A percentile compares a stretch with the other conserved stretches of the same genome.
Evolutionary conservation across 2,329 filamentous ascomycete species (phyloP).

Genomic region (Teratosphaeria pseudoeucalypti): DNA sequence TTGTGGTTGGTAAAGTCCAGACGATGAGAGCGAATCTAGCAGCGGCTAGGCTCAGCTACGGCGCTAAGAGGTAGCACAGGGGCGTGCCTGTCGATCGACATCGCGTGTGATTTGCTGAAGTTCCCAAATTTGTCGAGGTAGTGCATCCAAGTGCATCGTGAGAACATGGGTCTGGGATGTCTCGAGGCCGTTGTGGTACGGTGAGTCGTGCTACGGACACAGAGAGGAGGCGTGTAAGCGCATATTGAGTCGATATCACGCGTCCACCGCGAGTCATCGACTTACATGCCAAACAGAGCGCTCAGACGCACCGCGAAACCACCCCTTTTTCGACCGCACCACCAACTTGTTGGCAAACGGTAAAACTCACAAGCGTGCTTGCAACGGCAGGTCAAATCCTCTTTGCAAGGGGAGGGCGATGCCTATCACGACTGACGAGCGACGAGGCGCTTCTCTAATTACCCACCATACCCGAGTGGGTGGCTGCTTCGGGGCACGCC

Average conservation of each 20-base stretch:
- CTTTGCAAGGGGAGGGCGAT: background rate
- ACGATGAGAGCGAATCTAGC: background rate
- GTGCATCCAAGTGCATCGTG: background rate
- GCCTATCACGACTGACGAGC: background rate
- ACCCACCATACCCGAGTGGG: background rate
- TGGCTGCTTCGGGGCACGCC: background rate
- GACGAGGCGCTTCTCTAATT: background rate
- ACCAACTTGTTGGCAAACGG: background rate
- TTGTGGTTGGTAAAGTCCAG: background rate
- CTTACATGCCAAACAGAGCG: background rate
- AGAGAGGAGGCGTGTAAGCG: background rate
- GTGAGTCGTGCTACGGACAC: background rate
- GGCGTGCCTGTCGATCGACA: background rate
- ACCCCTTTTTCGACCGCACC: background rate
- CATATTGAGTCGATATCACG: background rate
- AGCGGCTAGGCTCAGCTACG: background rate
- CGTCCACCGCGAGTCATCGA: background rate
- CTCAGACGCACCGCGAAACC: background rate
- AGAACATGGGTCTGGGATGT: background rate
- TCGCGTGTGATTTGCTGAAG: background rate
- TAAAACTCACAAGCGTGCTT: background rate
- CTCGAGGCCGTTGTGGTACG: background rate
- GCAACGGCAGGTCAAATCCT: background rate
- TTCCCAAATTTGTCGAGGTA: background rate
- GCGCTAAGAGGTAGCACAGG: background rate